Evolutionary conservation across 78 protist genomes (phyloP).

Genomic region (Mantamonas sphyraenae): DNA sequence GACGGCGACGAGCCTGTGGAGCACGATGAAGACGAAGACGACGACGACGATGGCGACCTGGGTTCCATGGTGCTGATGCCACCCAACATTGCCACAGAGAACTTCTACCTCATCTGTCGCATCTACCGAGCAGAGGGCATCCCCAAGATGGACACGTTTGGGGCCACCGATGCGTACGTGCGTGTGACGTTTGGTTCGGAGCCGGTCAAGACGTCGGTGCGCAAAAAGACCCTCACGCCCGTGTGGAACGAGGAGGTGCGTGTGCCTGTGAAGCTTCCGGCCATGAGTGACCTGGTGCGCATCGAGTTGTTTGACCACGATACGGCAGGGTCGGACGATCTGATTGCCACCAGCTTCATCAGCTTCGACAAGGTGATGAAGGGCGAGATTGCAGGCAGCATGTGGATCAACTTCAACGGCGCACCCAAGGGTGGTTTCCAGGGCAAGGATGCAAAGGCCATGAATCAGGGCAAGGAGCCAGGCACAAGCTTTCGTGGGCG

Average conservation of each 20-base stretch:
- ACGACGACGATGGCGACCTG: not conserved
- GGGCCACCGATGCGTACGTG: not conserved
- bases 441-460: not conserved
- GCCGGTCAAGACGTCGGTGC: not conserved
- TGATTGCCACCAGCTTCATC: not conserved
- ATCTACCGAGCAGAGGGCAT: too few species aligned
- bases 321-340: not conserved
- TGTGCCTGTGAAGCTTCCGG: slow-evolving; percentile 9
- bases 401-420: slow-evolving; percentile 34
- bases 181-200: not conserved
- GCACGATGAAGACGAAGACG: slow-evolving; percentile 12
- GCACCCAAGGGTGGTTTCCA: not conserved
- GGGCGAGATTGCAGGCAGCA: too few species aligned
- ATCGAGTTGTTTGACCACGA: slow-evolving; percentile 7
- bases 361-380: too few species aligned
- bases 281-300: not conserved
- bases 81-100: too few species aligned
- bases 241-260: slow-evolving; percentile 7
- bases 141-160: too few species aligned
- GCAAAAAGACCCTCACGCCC: not conserved
- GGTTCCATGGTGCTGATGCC: too few species aligned
- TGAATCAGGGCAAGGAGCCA: not conserved
- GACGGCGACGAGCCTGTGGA: slow-evolving; percentile 14
- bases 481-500: slow-evolving; percentile 17
- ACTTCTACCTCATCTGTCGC: too few species aligned